Evolutionary conservation across 768 basidiomycete genomes (phyloP).

Genomic region (Rhodotorula diobovata): DNA sequence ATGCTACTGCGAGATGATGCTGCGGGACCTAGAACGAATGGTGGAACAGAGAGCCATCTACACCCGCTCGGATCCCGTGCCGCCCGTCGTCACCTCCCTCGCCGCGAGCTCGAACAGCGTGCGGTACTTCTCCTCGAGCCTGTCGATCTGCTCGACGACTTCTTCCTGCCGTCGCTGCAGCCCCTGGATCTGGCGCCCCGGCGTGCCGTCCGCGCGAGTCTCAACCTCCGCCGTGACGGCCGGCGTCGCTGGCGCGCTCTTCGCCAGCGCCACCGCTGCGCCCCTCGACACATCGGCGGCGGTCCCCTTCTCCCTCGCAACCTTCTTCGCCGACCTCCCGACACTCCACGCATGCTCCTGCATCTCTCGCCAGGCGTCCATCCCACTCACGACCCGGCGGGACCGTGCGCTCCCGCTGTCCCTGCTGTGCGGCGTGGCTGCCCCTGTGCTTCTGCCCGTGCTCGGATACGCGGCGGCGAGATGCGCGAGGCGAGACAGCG

Average conservation of each 20-base stretch:
- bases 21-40: too few relatives aligned
- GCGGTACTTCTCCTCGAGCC: constrained; percentile 15
- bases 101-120: constrained; percentile 16
- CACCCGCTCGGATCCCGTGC: too few relatives aligned
- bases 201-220: background rate
- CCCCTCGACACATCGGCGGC: too few relatives aligned
- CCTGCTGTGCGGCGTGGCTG: background rate
- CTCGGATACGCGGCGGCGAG: too few relatives aligned
- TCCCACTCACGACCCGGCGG: constrained; percentile 2
- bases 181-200: background rate
- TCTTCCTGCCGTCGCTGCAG: constrained; percentile 24
- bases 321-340: constrained; percentile 22
- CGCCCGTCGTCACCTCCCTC: too few relatives aligned
- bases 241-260: too few relatives aligned
- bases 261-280: too few relatives aligned
- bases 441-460: too few relatives aligned
- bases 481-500: background rate
- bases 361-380: constrained; percentile 40
- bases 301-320: background rate
- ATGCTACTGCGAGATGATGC: too few relatives aligned
- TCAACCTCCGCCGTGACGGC: too few relatives aligned
- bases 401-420: background rate
- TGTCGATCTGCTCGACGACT: constrained; percentile 18
- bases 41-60: too few relatives aligned
- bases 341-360: constrained; percentile 38